Evolutionary conservation across 495 filamentous ascomycete genomes (phyloP).

Genomic region (Podospora conica): DNA sequence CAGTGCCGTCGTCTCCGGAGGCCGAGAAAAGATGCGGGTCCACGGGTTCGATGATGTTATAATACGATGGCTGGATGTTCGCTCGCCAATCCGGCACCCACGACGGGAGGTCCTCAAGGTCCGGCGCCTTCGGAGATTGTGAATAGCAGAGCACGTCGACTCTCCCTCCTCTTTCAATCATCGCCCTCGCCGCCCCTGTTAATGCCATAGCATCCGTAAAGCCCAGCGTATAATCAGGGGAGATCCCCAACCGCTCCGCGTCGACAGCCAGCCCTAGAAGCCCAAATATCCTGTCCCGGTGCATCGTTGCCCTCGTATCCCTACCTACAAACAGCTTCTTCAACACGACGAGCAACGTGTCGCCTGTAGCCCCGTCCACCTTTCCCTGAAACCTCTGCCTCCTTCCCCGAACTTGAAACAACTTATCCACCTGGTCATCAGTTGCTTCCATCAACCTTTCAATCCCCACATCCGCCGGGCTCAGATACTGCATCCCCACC

Average conservation of each 20-base stretch:
- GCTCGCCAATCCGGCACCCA: slow-evolving; percentile 16
- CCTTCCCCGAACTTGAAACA: not conserved
- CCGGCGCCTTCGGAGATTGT: slow-evolving; percentile 9
- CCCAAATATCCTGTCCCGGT: slow-evolving; percentile 13
- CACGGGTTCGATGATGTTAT: not conserved
- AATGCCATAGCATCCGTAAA: not conserved
- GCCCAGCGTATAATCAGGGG: slow-evolving; percentile 3
- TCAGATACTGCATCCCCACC: not conserved
- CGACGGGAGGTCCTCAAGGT: not conserved
- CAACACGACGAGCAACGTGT: slow-evolving; percentile 7
- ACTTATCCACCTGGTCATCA: not conserved
- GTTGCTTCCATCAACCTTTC: not conserved
- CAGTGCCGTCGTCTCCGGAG: not conserved
- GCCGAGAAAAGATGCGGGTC: slow-evolving; percentile 4
- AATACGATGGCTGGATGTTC: not conserved
- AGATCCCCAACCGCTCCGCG: slow-evolving; percentile 10
- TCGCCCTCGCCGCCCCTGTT: slow-evolving; percentile 7
- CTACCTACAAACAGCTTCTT: not conserved
- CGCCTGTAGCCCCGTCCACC: not conserved
- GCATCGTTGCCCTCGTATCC: not conserved
- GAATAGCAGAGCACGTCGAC: slow-evolving; percentile 5
- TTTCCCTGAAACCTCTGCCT: not conserved
- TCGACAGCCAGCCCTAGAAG: slow-evolving; percentile 13
- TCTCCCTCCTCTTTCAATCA: slow-evolving; percentile 2
- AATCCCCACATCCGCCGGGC: not conserved